These are phyloP conservation scores for Umbellularia californica DNA, from an alignment of 164 flowering plant genomes.

Conservation along the genomic window DNA sequence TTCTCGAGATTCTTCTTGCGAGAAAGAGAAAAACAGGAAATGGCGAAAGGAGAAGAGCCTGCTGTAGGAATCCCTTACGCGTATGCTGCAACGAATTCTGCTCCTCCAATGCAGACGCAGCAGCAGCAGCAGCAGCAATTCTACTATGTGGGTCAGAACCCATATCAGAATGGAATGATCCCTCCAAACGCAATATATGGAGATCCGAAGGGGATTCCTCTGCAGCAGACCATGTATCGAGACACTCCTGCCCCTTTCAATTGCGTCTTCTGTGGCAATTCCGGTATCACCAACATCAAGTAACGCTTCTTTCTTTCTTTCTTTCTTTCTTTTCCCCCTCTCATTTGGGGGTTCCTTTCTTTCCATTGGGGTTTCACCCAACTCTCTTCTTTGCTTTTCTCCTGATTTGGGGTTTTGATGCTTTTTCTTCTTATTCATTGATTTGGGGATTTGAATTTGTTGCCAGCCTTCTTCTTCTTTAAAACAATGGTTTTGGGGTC, in stretches of 20 bases:
- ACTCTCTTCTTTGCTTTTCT: too few relatives aligned
- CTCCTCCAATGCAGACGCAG: conserved; percentile 11
- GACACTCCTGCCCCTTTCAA: conserved; percentile 90
- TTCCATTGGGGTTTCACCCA: too few relatives aligned
- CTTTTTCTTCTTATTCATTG: too few relatives aligned
- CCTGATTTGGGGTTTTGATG: too few relatives aligned
- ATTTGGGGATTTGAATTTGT: too few relatives aligned
- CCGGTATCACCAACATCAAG: conserved; percentile 67
- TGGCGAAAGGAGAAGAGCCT: conserved; percentile 41
- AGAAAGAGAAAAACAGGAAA: not conserved
- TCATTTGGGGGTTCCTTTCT: not conserved
- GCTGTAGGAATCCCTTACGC: conserved; percentile 60
- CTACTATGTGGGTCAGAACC: conserved; percentile 41
- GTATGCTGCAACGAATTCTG: conserved; percentile 8
- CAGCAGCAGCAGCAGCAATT: conserved; percentile 16
- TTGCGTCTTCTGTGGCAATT: conserved; percentile 57
- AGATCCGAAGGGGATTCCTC: conserved; percentile 79
- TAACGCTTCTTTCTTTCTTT: conserved; percentile 11
- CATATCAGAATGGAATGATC: conserved; percentile 57
- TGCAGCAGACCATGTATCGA: conserved; percentile 77
- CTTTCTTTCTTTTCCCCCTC: too few relatives aligned
- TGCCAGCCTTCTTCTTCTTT: too few relatives aligned
- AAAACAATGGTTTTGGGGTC: too few relatives aligned
- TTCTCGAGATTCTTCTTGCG: too few relatives aligned
- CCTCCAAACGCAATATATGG: conserved; percentile 73